Percentiles rank a stretch among this genome's conserved stretches.
These are phyloP conservation scores for Pseudogymnoascus sp. DNA, from an alignment of 2,329 filamentous ascomycete species.

Conservation along the genomic window DNA sequence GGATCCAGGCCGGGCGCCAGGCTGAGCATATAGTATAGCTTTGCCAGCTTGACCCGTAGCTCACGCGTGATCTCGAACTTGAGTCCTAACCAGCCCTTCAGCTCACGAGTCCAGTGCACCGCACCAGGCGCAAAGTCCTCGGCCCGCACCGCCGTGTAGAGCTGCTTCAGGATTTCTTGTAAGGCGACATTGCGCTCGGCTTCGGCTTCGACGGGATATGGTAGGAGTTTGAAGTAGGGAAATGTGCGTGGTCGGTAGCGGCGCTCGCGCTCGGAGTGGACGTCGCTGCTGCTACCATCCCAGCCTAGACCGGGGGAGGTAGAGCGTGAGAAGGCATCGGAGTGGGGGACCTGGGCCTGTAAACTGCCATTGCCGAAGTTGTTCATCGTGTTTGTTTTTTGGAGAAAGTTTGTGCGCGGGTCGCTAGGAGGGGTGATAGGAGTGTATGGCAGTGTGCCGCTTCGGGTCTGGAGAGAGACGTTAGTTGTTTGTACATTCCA, in stretches of 20 bases:
- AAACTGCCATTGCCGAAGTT: constrained; percentile 21
- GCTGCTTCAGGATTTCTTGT: constrained; percentile 80
- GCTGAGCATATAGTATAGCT: constrained; percentile 88
- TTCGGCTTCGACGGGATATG: constrained; percentile 80
- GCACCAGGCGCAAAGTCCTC: constrained; percentile 93
- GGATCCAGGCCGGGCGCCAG: constrained; percentile 84
- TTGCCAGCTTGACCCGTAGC: constrained; percentile 74
- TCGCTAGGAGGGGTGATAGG: neutral
- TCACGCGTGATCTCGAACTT: constrained; percentile 94
- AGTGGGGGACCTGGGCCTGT: neutral
- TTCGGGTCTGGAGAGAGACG: neutral
- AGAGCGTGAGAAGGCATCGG: constrained; percentile 70
- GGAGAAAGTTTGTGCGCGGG: neutral
- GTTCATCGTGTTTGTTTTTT: constrained; percentile 1
- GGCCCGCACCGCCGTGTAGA: constrained; percentile 84
- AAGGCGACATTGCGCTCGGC: constrained; percentile 69
- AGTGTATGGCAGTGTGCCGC: neutral
- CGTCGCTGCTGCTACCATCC: constrained; percentile 32
- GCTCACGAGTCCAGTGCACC: constrained; percentile 93
- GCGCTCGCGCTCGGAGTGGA: constrained; percentile 47
- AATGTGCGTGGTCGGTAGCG: constrained; percentile 83
- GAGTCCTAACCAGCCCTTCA: constrained; percentile 87
- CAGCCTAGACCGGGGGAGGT: constrained; percentile 69
- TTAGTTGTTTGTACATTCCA: neutral
- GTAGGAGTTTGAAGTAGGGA: constrained; percentile 83